Conservation (phyloP, 2,329 filamentous ascomycete species). For the Alternaria sp. region DNA sequence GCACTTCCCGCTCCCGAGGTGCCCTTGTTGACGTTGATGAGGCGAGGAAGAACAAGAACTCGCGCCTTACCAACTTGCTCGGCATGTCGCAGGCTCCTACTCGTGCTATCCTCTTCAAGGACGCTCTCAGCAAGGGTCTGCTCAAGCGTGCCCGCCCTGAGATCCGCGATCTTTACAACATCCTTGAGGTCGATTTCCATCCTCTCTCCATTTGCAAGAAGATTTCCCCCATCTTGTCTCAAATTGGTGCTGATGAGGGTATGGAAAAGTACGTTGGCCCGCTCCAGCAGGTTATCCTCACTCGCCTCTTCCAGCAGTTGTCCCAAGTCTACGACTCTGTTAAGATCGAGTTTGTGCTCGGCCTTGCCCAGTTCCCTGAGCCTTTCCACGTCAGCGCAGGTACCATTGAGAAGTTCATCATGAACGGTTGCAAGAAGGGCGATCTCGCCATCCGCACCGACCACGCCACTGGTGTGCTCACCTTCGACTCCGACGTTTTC, state of each 20-base stretch:
- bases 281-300: slow-evolving; percentile 97
- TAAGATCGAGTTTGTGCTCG: slow-evolving; percentile 90
- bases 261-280: slow-evolving; percentile 98
- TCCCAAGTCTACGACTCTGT: slow-evolving; percentile 99
- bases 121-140: slow-evolving; percentile 93
- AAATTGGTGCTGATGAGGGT: slow-evolving; percentile 92
- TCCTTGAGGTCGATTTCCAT: slow-evolving; percentile 98
- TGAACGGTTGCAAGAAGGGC: slow-evolving; percentile 99
- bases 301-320: slow-evolving; percentile 96
- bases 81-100: slow-evolving; percentile 92
- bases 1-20: slow-evolving; percentile 93
- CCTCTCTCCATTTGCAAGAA: slow-evolving; percentile 98
- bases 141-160: slow-evolving; percentile 92
- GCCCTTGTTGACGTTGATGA: slow-evolving; percentile 97
- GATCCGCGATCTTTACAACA: slow-evolving; percentile 97
- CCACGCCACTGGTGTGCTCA: slow-evolving; percentile 92
- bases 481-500: slow-evolving; percentile 98
- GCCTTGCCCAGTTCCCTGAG: slow-evolving; percentile 93
- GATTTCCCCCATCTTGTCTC: slow-evolving; percentile 92
- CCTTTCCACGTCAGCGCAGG: slow-evolving; percentile 90
- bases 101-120: slow-evolving; percentile 90
- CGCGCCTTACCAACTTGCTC: slow-evolving; percentile 91
- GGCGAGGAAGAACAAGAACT: slow-evolving; percentile 98
- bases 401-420: slow-evolving; percentile 99
- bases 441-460: slow-evolving; percentile 96